Base-by-base conservation (phyloP, 2,329 filamentous ascomycete species). In the Tolypocladium ovalisporum region DNA sequence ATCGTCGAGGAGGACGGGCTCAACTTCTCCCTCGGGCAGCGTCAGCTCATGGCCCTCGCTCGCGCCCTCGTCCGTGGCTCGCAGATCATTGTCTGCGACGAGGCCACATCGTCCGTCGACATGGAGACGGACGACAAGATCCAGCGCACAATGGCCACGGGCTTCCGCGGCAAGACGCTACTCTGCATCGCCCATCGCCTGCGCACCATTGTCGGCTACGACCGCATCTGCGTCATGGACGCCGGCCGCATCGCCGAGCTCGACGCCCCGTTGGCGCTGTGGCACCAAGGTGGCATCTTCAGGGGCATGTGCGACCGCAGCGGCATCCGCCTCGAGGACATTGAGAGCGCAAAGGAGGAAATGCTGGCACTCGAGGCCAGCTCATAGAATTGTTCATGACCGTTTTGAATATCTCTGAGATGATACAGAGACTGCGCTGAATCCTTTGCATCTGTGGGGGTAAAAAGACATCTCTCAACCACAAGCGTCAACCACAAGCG, bases 111-210 rank as follows among this genome's bases (percentile, higher is more conserved):
- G 1, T 89, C 84, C 0, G 92, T 97, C 9, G 93, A 97, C 71
- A 94, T 97, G 78, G 93, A 97, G 68, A 97, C 93, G 3, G 94
- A 99, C 69, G 87, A 90, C 72, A 95, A 94, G 80, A 96, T 97
- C 68, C 93, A 97, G 72, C 77, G 79, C 57, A 96, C 92, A 4
- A 97, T 97, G 72, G 87, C 89, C 0, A 80, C 82, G 1, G 92
- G 86, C 0, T 97, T 97, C 77, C 80, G 82, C 56, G 92, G 91
- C 59, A 90, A 88, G 77, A 97, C 93, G 2, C 74, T 97, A 52
- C 76, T 97, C 27, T 96, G 91, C 72, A 97, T 97, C 69, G 93
- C 93, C 7, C 93, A 97, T 73, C 82, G 93, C 6, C 77, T 97
- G 65, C 87, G 90, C 67, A 97, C 94, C 1, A 96, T 99, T 61